Percentiles rank a stretch among this genome's conserved stretches.
These are phyloP conservation scores for Polyporus tsugae DNA, from an alignment of 1,284 basidiomycete species.

Conservation along the genomic window DNA sequence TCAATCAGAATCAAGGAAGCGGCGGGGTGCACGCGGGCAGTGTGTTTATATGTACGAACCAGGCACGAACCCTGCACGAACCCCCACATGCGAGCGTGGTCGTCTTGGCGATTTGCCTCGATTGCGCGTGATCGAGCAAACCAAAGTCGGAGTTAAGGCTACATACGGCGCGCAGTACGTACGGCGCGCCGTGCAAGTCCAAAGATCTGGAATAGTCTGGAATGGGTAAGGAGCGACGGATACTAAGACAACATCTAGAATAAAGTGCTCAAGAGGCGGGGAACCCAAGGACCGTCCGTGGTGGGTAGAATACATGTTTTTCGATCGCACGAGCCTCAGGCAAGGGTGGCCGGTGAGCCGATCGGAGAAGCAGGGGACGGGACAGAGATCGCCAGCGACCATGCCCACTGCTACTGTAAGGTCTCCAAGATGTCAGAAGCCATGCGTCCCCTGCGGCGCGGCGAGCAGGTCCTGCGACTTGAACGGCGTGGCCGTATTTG, in stretches of 20 bases:
- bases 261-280: background rate
- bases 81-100: no score
- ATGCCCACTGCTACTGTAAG: no score
- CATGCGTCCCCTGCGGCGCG: background rate
- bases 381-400: no score
- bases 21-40: no score
- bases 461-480: background rate
- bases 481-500: background rate
- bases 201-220: background rate
- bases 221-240: background rate
- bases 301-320: background rate
- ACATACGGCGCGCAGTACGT: background rate
- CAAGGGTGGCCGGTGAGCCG: no score
- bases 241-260: background rate
- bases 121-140: background rate
- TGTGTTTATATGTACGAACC: no score
- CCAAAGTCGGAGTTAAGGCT: background rate
- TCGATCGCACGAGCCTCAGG: no score
- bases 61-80: no score
- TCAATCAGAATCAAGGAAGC: no score
- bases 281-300: background rate
- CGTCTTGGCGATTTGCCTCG: no score
- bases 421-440: background rate
- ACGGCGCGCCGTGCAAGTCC: background rate
- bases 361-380: no score